Evolutionary conservation across 2,329 filamentous ascomycete species (phyloP).

Genomic region (Tricladium varicosporioides): DNA sequence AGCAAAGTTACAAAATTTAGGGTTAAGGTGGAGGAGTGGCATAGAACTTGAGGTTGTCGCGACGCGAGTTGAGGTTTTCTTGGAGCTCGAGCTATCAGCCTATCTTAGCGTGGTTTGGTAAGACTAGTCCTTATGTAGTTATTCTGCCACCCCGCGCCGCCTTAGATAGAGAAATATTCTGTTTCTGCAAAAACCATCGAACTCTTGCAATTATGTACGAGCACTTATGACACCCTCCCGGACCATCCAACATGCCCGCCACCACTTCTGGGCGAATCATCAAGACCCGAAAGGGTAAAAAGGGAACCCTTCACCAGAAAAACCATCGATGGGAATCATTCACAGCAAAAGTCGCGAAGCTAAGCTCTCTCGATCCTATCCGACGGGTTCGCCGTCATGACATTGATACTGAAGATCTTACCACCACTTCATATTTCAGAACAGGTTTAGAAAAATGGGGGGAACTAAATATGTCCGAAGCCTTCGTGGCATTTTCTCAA

Average conservation of each 20-base stretch:
- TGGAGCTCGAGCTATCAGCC: not conserved
- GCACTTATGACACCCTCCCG: not conserved
- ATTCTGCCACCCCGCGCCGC: constrained; percentile 18
- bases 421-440: constrained; percentile 83
- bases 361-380: constrained; percentile 87
- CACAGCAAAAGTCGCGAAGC: constrained; percentile 81
- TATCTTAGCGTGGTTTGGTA: constrained; percentile 16
- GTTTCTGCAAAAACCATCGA: not conserved
- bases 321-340: constrained; percentile 92
- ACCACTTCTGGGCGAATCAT: constrained; percentile 65
- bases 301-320: constrained; percentile 71
- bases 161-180: constrained; percentile 11
- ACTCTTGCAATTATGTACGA: not conserved
- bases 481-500: constrained; percentile 74
- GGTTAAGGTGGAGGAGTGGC: not conserved
- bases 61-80: constrained; percentile 10
- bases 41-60: not conserved
- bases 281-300: constrained; percentile 68
- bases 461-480: constrained; percentile 84
- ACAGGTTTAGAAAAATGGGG: constrained; percentile 82
- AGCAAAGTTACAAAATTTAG: too few relatives aligned
- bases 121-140: not conserved
- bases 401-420: constrained; percentile 75
- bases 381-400: constrained; percentile 84
- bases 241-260: constrained; percentile 53